These are phyloP conservation scores for Alternaria gaisen DNA, from an alignment of 2,329 filamentous ascomycete species.

Conservation along the genomic window DNA sequence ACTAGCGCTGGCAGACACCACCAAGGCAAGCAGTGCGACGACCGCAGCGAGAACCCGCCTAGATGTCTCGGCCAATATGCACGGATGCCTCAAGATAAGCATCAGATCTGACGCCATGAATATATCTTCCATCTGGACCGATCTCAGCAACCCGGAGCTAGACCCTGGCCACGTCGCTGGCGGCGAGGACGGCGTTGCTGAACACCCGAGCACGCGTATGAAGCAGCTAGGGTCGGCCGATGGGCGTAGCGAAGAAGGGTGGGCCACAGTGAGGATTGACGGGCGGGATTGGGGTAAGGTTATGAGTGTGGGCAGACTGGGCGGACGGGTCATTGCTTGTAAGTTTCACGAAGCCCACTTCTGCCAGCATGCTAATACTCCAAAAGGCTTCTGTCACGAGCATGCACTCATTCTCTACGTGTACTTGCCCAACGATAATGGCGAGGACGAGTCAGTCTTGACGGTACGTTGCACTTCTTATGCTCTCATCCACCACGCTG, in stretches of 20 bases:
- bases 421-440: conserved; percentile 76
- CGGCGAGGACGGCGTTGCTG: conserved; percentile 71
- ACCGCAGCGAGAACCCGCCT: conserved; percentile 63
- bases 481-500: conserved; percentile 9
- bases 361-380: conserved; percentile 24
- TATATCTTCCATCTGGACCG: conserved; percentile 86
- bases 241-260: conserved; percentile 78
- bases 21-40: conserved; percentile 48
- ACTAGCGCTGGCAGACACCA: conserved; percentile 62
- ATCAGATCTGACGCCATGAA: conserved; percentile 84
- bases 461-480: conserved; percentile 64
- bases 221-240: conserved; percentile 64
- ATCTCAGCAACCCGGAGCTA: conserved; percentile 84
- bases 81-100: conserved; percentile 81
- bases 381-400: conserved; percentile 73
- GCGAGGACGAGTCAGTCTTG: conserved; percentile 75
- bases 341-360: conserved; percentile 36
- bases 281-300: conserved; percentile 94
- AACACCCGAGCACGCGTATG: conserved; percentile 85
- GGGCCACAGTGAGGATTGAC: conserved; percentile 90
- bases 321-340: conserved; percentile 93
- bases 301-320: conserved; percentile 88
- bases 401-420: conserved; percentile 85
- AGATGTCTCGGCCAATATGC: conserved; percentile 92
- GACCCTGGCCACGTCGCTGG: conserved; percentile 77